Evolutionary conservation across 2,329 filamentous ascomycete genomes (phyloP).

Genomic region (Penicillium sp.): DNA sequence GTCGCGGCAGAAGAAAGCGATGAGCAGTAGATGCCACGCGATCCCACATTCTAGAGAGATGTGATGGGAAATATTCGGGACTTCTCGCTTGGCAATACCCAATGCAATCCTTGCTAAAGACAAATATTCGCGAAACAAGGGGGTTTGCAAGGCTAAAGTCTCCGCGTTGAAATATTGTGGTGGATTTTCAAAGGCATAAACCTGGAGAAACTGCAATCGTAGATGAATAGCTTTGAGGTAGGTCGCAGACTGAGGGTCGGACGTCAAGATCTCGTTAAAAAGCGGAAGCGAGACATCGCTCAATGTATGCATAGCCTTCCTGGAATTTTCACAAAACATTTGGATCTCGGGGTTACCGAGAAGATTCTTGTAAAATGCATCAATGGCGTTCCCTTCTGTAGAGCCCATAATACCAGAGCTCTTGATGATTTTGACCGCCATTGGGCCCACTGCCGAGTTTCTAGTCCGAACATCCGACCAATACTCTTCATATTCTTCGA

Average conservation of each 20-base stretch:
- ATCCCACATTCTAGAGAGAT: not conserved
- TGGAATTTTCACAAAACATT: not conserved
- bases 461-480: not conserved
- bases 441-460: not conserved
- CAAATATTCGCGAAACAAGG: not conserved
- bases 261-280: not conserved
- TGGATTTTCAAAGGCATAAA: not conserved
- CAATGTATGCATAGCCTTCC: not conserved
- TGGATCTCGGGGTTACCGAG: not conserved
- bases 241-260: not conserved
- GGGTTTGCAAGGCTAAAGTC: not conserved
- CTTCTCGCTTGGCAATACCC: not conserved
- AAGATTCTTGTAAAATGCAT: not conserved
- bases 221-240: not conserved
- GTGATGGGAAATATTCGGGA: not conserved
- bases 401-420: not conserved
- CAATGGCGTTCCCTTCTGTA: not conserved
- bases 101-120: not conserved
- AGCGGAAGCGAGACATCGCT: not conserved
- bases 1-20: not conserved
- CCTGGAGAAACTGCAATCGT: not conserved
- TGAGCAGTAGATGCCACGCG: not conserved
- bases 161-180: not conserved
- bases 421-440: not conserved
- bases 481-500: not conserved